Conservation (phyloP, 228 moss, liverwort and hornwort genomes). For the Sphagnum magellanicum region DNA sequence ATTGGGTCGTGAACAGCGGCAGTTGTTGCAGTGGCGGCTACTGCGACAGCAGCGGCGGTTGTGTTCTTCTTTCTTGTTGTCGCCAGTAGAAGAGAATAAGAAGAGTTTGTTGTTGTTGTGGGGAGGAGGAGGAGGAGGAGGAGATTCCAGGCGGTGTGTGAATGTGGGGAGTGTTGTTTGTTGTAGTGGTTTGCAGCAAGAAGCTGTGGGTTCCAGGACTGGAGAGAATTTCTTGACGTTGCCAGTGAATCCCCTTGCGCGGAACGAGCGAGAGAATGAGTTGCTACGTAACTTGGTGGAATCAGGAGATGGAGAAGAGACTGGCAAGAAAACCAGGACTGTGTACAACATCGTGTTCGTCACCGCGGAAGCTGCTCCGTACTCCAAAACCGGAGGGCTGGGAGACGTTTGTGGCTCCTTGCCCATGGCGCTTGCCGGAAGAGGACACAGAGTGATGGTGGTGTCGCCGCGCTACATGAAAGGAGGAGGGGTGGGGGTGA, state of each 20-base stretch:
- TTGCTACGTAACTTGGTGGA: conserved; percentile 36
- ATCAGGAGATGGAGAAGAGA: conserved; percentile 35
- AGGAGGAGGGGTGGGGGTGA: conserved; percentile 26
- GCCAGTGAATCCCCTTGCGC: conserved; percentile 20
- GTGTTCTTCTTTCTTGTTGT: no score
- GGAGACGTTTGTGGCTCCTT: conserved; percentile 92
- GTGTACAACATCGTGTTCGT: conserved; percentile 84
- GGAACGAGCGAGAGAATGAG: conserved; percentile 42
- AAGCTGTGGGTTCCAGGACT: conserved; percentile 35
- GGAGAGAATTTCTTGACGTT: conserved; percentile 28
- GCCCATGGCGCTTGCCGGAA: conserved; percentile 78
- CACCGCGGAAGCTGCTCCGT: conserved; percentile 82
- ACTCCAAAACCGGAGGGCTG: conserved; percentile 90
- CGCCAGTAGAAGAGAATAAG: no score
- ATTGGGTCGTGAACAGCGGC: no score
- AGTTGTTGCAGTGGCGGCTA: no score
- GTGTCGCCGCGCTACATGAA: conserved; percentile 90
- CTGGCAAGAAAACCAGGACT: conserved; percentile 50
- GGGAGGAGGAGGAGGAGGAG: no score
- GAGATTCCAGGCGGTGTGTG: no score
- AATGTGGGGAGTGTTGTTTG: not conserved
- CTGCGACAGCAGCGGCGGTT: no score
- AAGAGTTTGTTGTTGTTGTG: no score
- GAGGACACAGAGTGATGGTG: conserved; percentile 96
- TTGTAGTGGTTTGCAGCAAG: conserved; percentile 24